A percentile compares a stretch with the other conserved stretches of the same genome.
These are phyloP conservation scores for Candida awuae DNA, from an alignment of 805 yeast species.

Conservation along the genomic window DNA sequence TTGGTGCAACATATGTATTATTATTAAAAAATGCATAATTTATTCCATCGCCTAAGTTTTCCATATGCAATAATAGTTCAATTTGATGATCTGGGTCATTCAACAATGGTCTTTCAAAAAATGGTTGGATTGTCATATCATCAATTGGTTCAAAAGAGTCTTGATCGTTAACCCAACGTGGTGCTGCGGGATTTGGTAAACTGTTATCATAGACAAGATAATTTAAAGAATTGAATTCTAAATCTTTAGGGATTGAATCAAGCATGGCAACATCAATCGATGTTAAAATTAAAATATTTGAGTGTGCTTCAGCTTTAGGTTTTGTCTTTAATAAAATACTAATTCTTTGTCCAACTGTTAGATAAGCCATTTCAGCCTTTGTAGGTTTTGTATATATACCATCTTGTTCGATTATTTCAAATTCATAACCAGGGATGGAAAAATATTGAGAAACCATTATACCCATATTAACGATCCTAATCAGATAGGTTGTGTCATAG, in stretches of 20 bases:
- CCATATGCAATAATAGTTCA: slow-evolving; percentile 54
- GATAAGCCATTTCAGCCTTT: slow-evolving; percentile 45
- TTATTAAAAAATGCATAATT: slow-evolving; percentile 72
- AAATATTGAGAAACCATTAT: slow-evolving; percentile 68
- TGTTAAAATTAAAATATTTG: slow-evolving; percentile 55
- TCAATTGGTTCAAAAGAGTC: slow-evolving; percentile 31
- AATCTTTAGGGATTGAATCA: slow-evolving; percentile 55
- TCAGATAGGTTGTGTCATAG: slow-evolving; percentile 52
- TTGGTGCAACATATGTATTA: slow-evolving; percentile 55
- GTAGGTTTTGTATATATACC: slow-evolving; percentile 60
- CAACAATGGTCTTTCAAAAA: slow-evolving; percentile 32
- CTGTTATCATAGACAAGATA: slow-evolving; percentile 42
- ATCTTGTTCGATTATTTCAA: slow-evolving; percentile 67
- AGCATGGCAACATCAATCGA: slow-evolving; percentile 59
- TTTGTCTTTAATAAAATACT: slow-evolving; percentile 60
- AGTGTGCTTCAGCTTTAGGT: slow-evolving; percentile 23
- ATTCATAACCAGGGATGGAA: slow-evolving; percentile 60
- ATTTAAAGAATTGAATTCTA: slow-evolving; percentile 47
- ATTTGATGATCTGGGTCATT: slow-evolving; percentile 58
- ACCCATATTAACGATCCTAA: slow-evolving; percentile 61
- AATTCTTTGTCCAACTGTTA: slow-evolving; percentile 78
- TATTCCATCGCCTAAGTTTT: slow-evolving; percentile 63
- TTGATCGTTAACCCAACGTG: slow-evolving; percentile 17
- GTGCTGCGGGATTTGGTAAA: slow-evolving; percentile 18
- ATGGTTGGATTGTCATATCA: slow-evolving; percentile 40